phyloP scores from a whole-genome alignment of 2,329 filamentous ascomycete species.

The Pestalotiopsis sp. region DNA sequence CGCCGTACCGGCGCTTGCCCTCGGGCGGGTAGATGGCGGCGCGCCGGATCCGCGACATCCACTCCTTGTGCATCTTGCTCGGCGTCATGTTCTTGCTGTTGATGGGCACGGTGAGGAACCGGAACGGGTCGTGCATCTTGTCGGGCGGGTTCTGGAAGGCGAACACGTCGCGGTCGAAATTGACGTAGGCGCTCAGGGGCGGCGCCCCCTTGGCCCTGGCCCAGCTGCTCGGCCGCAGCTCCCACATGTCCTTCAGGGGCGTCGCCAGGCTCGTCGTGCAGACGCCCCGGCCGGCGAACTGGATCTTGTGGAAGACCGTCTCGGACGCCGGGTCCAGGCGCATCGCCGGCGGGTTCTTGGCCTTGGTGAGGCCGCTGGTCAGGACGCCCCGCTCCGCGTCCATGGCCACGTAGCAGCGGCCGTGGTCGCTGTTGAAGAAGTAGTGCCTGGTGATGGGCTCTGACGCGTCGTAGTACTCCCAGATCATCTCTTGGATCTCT shows the following conservation, averaged over 20 bases:
- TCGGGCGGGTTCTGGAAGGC: not conserved
- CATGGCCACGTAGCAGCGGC: not conserved
- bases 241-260: not conserved
- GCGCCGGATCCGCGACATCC: not conserved
- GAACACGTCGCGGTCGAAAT: not conserved
- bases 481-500: constrained; percentile 10
- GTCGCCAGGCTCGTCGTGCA: not conserved
- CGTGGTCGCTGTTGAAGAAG: not conserved
- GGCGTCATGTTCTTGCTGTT: not conserved
- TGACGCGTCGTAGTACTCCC: not conserved
- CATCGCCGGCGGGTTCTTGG: not conserved
- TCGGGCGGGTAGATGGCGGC: not conserved
- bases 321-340: not conserved
- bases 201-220: not conserved
- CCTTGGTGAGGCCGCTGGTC: not conserved
- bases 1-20: not conserved
- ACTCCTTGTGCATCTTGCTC: not conserved
- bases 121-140: not conserved
- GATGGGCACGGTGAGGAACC: not conserved
- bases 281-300: not conserved
- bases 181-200: not conserved
- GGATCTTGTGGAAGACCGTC: not conserved
- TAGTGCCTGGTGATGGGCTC: constrained; percentile 6
- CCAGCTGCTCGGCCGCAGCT: not conserved
- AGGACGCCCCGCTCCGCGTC: not conserved